phyloP scores from a whole-genome alignment of 768 basidiomycete genomes.

The Amanita jacksonii region DNA sequence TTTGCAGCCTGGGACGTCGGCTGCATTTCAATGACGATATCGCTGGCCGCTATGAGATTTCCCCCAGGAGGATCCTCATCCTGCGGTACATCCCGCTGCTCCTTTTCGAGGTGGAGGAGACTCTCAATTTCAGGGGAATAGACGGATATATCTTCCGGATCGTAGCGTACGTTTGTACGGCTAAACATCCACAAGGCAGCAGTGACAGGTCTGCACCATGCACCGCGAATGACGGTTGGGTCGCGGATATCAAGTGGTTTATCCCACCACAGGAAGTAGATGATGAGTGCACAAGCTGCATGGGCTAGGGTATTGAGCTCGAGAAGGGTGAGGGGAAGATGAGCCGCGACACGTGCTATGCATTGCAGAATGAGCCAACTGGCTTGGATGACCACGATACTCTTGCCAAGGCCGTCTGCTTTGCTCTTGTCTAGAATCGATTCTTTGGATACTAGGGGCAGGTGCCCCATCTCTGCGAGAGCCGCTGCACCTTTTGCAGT shows the following conservation, averaged over 20 bases:
- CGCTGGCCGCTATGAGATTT: no score
- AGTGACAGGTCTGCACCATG: background rate
- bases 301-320: slow-evolving; percentile 14
- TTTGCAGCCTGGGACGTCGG: no score
- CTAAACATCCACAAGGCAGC: slow-evolving; percentile 1
- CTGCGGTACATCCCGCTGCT: no score
- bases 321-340: slow-evolving; percentile 12
- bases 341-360: slow-evolving; percentile 5
- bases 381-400: slow-evolving; percentile 15
- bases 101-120: background rate
- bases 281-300: slow-evolving; percentile 9
- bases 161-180: background rate
- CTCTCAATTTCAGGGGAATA: background rate
- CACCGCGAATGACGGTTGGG: slow-evolving; percentile 5
- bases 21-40: no score
- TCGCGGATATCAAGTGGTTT: slow-evolving; percentile 14
- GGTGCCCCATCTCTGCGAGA: background rate
- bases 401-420: slow-evolving; percentile 16
- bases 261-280: slow-evolving; percentile 14
- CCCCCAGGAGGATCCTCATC: no score
- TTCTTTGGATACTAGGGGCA: slow-evolving; percentile 5
- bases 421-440: slow-evolving; percentile 20
- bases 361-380: slow-evolving; percentile 16
- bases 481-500: background rate
- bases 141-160: no score